These are phyloP conservation scores for Prunus davidiana DNA, from an alignment of 306 rosid genomes.

Conservation along the genomic window DNA sequence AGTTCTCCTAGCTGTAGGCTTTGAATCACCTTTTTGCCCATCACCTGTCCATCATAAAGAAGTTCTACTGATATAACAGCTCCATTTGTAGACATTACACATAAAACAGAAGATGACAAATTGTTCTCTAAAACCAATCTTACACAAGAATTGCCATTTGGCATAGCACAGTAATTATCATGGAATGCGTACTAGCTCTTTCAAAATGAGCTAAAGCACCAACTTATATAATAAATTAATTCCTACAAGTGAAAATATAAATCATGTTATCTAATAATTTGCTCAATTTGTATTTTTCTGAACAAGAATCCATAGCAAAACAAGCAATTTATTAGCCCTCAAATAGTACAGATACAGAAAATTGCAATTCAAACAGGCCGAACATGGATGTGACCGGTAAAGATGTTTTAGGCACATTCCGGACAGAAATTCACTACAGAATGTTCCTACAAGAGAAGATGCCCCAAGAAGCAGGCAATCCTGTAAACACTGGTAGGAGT, in stretches of 20 bases:
- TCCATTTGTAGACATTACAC: neutral
- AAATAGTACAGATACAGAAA: neutral
- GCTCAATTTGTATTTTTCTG: neutral
- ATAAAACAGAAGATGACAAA: neutral
- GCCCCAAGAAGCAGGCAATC: neutral
- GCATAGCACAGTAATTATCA: neutral
- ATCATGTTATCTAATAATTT: neutral
- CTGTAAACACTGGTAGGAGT: neutral
- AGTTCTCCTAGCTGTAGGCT: constrained; percentile 32
- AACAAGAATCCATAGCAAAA: neutral
- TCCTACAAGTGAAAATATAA: neutral
- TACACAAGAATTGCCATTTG: neutral
- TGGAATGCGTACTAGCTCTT: neutral
- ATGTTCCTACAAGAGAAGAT: neutral
- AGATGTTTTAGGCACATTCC: neutral
- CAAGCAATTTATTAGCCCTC: neutral
- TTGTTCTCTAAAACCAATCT: neutral
- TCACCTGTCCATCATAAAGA: constrained; percentile 32
- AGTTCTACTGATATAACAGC: neutral
- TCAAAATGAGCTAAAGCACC: neutral
- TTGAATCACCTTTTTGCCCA: constrained; percentile 25
- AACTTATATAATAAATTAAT: neutral
- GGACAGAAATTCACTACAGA: neutral
- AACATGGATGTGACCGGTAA: neutral
- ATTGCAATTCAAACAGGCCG: neutral